Evolutionary conservation across 2,329 filamentous ascomycete species (phyloP), one percentile per base, ranked within the genome.

Genomic region (Epicoccum sorghinum): DNA sequence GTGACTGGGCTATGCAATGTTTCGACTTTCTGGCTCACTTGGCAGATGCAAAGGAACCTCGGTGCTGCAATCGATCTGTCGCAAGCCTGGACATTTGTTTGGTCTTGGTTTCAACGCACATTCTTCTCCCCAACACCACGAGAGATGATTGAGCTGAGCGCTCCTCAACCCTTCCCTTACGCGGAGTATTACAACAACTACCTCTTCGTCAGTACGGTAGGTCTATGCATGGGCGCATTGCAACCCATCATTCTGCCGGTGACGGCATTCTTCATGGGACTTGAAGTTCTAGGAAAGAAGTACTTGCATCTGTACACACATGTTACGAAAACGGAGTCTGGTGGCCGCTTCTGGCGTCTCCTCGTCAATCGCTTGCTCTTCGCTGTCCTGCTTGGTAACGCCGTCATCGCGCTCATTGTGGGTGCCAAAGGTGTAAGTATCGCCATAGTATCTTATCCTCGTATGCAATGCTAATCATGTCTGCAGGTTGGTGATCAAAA

Each of bases 121-220:
- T 93, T 96, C 67, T 86, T 90, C 13, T 89, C 85, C 57, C 93
- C 93, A 5, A 98, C 95, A 4, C 95, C 95, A 7, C 85, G 95
- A 62, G 89, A 96, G 73, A 80, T 95, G 65, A 98, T 98, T 63
- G 92, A 97, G 74, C 85, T 96, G 68, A 96, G 92, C 1, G 93
- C 95, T 1, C 95, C 95, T 0, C 92, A 90, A 8, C 82, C 90
- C 0, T 97, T 99, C 72, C 91, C 96, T 61, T 98, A 97, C 68
- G 91, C 93, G 54, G 91, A 87, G 63, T 97, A 98, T 77, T 98
- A 97, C 83, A 98, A 97, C 76, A 97, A 96, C 74, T 97, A 96
- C 74, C 81, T 98, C 27, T 98, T 90, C 78, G 97, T 98, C 75
- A 81, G 89, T 22, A 96, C 93, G 0, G 89, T 97, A 23, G 89